Percentiles rank a stretch among this genome's conserved stretches.
Evolutionary conservation across 2,329 filamentous ascomycete genomes (phyloP).

Genomic region (Byssoonygena ceratinophila): DNA sequence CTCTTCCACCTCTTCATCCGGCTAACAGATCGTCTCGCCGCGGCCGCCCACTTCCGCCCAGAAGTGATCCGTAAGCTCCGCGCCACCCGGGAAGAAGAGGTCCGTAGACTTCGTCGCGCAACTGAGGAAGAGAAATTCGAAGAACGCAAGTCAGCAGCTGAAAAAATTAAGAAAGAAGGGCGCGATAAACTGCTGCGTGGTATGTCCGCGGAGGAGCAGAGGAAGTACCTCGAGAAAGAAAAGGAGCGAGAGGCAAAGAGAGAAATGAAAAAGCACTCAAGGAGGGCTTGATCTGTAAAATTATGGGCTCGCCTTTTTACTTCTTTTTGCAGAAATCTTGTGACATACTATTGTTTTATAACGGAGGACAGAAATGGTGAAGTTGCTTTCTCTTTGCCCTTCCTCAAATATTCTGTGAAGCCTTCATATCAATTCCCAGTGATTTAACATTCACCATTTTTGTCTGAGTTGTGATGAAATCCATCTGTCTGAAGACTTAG

Average conservation of each 20-base stretch:
- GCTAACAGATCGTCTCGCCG: constrained; percentile 70
- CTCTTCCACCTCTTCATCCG: constrained; percentile 75
- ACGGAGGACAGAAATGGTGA: no score
- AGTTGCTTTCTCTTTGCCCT: not conserved
- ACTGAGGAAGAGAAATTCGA: constrained; percentile 62
- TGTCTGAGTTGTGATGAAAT: no score
- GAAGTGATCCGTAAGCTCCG: constrained; percentile 81
- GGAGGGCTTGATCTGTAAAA: constrained; percentile 26
- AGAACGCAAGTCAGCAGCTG: constrained; percentile 42
- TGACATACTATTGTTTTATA: not conserved
- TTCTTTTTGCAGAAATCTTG: not conserved
- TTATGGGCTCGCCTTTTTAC: not conserved
- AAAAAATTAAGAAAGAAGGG: constrained; percentile 74
- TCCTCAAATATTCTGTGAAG: no score
- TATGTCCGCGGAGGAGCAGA: constrained; percentile 71
- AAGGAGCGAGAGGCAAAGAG: constrained; percentile 59
- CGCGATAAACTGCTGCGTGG: constrained; percentile 69
- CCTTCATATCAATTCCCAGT: no score
- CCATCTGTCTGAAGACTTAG: no score
- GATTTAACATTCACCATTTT: no score
- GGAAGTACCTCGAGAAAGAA: constrained; percentile 74
- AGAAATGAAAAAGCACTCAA: constrained; percentile 52
- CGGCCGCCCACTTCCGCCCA: constrained; percentile 70
- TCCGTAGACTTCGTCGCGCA: constrained; percentile 65
- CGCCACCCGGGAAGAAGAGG: constrained; percentile 66